Evolutionary conservation across 140 eudicot genomes (phyloP), one percentile per base, ranked within the genome.

Genomic region (Flaveria floridana): DNA sequence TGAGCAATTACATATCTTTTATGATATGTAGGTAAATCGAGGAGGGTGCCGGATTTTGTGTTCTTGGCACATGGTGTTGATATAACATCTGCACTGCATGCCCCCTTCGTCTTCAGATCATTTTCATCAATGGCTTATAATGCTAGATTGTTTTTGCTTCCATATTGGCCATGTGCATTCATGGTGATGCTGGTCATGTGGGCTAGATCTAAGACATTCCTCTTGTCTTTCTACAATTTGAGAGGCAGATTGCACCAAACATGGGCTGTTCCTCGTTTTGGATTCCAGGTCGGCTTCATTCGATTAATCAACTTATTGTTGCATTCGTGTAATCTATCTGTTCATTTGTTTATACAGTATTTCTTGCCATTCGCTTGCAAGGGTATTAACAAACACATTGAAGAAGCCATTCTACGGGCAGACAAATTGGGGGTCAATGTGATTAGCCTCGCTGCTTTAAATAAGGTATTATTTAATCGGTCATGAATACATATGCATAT

Each of bases 401-500:
- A 93, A 82, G 89, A 85, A 42, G 97, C 98, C 58, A 93, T 93
- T 70, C 88, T 93, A n/a, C 86, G 88, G 75, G 98, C 98, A 19
- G 87, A 93, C 62, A 86, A 76, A 73, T 69, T 93, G 78, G 98
- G 98, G 14, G 89, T 93, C 10, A 88, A 93, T 75, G 98, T 90
- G 18, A 87, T 93, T 58, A 93, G 98, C 78, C 97, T 93, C 23
- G 98, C 98, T 67, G 98, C 98, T 55, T 80, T 93, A 25, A 93
- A 93, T 77, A 93, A 93, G 96, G 98, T 88, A 52, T 65, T n/a
- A 64, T 63, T 30, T 34, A 15, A 64, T 30, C 50, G 2, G 7
- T 6, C 3, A 3, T 14, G 42, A 25, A 61, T 4, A 4, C 3
- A 30, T 30, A 30, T 30, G 39, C 39, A 3, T 30, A 30, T 30